Evolutionary conservation across 768 basidiomycete species (phyloP).

Genomic region (Pisolithus microcarpus): DNA sequence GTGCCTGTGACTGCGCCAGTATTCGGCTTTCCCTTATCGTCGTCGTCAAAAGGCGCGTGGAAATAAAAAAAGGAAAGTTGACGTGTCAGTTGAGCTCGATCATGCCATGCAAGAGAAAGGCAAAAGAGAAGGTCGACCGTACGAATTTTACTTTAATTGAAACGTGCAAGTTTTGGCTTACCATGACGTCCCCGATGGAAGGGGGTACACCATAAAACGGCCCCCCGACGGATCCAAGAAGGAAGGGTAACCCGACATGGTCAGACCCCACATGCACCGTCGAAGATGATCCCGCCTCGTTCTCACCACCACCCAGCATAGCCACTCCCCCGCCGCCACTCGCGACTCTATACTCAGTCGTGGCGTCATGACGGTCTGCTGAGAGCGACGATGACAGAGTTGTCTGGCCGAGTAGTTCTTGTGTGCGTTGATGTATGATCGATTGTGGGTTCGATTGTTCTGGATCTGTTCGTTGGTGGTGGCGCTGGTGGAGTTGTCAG

Average conservation of each 20-base stretch:
- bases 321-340: too few species aligned
- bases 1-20: too few species aligned
- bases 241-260: not conserved
- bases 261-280: not conserved
- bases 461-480: not conserved
- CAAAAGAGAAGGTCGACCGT: too few species aligned
- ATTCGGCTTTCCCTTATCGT: too few species aligned
- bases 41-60: too few species aligned
- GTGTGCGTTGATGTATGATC: conserved; percentile 16
- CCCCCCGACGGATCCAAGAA: not conserved
- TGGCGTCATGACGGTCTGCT: too few species aligned
- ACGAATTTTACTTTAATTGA: too few species aligned
- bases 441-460: conserved; percentile 2
- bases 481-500: not conserved
- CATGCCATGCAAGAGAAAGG: too few species aligned
- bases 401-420: conserved; percentile 16
- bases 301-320: too few species aligned
- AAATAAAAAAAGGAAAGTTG: too few species aligned
- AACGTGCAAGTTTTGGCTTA: not conserved
- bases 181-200: not conserved
- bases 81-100: too few species aligned
- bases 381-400: not conserved
- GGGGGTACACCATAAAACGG: not conserved
- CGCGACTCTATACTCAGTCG: too few species aligned
- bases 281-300: not conserved